Percentiles rank a stretch among this genome's conserved stretches.
Evolutionary conservation across 805 yeast species (phyloP).

Genomic region (Candida michaelii): DNA sequence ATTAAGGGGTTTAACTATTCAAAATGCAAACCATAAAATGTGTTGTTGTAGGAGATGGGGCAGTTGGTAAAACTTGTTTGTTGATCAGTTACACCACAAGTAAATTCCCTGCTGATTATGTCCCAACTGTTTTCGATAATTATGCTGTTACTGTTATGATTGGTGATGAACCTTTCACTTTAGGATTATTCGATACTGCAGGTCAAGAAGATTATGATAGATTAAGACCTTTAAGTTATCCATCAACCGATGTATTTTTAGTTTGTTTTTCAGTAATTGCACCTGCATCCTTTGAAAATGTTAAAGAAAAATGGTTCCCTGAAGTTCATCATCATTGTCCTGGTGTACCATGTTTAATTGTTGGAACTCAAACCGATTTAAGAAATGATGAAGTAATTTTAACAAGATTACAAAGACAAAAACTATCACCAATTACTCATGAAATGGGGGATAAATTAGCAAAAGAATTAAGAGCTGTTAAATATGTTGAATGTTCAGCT

Average conservation of each 20-base stretch:
- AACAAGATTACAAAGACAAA: constrained; percentile 87
- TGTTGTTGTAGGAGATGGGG: constrained; percentile 99
- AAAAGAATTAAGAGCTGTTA: constrained; percentile 90
- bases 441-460: constrained; percentile 93
- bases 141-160: constrained; percentile 94
- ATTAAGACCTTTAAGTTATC: constrained; percentile 92
- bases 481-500: constrained; percentile 97
- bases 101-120: constrained; percentile 97
- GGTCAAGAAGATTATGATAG: constrained; percentile 99
- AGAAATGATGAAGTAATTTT: constrained; percentile 90
- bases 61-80: constrained; percentile 96
- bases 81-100: constrained; percentile 94
- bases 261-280: constrained; percentile 96
- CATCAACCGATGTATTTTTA: constrained; percentile 94
- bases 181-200: constrained; percentile 97
- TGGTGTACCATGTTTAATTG: constrained; percentile 96
- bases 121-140: constrained; percentile 97
- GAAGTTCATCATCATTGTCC: constrained; percentile 96
- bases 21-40: constrained; percentile 73
- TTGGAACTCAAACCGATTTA: constrained; percentile 94
- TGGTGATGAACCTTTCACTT: constrained; percentile 96
- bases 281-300: constrained; percentile 96
- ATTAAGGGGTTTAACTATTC: constrained; percentile 7
- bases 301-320: constrained; percentile 98
- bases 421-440: constrained; percentile 77